A percentile compares a stretch with the other conserved stretches of the same genome.
Conservation (phyloP, 1,139 yeast genomes). For the Petasospora rhodanensis region DNA sequence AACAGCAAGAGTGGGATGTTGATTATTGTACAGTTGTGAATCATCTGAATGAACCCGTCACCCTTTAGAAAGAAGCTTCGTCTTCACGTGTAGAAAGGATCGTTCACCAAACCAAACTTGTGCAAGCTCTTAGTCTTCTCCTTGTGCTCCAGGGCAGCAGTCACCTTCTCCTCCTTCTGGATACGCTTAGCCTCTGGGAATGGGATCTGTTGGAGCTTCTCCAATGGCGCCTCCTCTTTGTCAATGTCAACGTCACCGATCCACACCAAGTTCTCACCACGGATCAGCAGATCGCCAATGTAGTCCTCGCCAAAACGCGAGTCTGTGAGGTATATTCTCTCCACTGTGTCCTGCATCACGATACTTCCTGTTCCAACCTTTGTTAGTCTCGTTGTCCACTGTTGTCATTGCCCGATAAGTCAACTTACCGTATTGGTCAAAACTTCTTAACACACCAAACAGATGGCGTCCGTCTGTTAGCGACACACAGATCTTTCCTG, state of each 20-base stretch:
- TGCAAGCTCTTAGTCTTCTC: constrained; percentile 44
- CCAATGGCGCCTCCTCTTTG: constrained; percentile 69
- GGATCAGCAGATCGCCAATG: constrained; percentile 80
- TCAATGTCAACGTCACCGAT: constrained; percentile 93
- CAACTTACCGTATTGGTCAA: constrained; percentile 71
- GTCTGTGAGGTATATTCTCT: constrained; percentile 66
- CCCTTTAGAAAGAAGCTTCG: too few relatives aligned
- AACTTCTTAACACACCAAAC: constrained; percentile 88
- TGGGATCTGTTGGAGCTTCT: constrained; percentile 50
- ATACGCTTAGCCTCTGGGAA: constrained; percentile 55
- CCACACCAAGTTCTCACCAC: constrained; percentile 97
- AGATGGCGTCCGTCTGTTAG: constrained; percentile 87
- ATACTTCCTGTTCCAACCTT: constrained; percentile 53
- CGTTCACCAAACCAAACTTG: constrained; percentile 52
- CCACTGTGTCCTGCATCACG: constrained; percentile 86
- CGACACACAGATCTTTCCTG: constrained; percentile 69
- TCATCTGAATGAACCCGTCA: too few relatives aligned
- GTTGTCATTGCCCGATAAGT: neutral
- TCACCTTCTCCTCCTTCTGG: constrained; percentile 36
- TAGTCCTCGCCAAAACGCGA: constrained; percentile 63
- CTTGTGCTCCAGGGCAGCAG: constrained; percentile 39
- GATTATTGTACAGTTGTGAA: too few relatives aligned
- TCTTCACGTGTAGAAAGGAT: too few relatives aligned
- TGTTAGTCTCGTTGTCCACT: constrained; percentile 1
- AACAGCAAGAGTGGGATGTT: too few relatives aligned